Base-by-base conservation (phyloP, 257 asterid species). In the Ballota nigra region DNA sequence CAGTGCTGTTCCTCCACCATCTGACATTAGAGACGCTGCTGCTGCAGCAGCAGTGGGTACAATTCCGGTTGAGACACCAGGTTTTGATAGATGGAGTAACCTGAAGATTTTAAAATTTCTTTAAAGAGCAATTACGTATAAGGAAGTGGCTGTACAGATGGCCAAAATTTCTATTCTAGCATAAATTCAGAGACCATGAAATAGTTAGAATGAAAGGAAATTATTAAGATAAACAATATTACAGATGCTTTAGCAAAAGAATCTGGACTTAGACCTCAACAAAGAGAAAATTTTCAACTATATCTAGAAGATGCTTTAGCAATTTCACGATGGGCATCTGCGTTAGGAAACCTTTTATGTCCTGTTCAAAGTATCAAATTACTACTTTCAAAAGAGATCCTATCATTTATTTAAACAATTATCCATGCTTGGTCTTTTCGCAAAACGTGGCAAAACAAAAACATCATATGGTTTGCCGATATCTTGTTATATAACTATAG, bases 31-130 rank as follows among this genome's bases (percentile, higher is more conserved):
- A 51, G 97, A 92, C 1, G 98, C 96, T 8, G 98, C 98, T 0
- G 99, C 97, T 1, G 98, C 98, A 19, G 97, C 98, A 57, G 98
- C 98, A 69, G 98, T 92, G 5, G 98, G 91, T 74, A 92, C 96
- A 56, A 89, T 89, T 70, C 98, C 97, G 0, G 96, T 88, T 19
- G 94, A 82, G 59, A 79, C 81, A 8, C 95, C 91, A 0, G 99
- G 99, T 80, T 89, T 90, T 28, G 99, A 95, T 72, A 92, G 83
- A 78, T 90, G 98, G 71, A 95, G 92, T 70, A 89, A 84, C 96
- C 99, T 95, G 96, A 75, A 41, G 69, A 69, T 1, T n/a, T 34
- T 3, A 16, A 2, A 8, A 18, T 11, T 15, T 62, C 68, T 49
- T 66, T 52, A 47, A 33, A 8, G 15, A 16, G 4, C 31, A 47